phyloP scores from a whole-genome alignment of 257 asterid species.

The Forsythia suspensa region DNA sequence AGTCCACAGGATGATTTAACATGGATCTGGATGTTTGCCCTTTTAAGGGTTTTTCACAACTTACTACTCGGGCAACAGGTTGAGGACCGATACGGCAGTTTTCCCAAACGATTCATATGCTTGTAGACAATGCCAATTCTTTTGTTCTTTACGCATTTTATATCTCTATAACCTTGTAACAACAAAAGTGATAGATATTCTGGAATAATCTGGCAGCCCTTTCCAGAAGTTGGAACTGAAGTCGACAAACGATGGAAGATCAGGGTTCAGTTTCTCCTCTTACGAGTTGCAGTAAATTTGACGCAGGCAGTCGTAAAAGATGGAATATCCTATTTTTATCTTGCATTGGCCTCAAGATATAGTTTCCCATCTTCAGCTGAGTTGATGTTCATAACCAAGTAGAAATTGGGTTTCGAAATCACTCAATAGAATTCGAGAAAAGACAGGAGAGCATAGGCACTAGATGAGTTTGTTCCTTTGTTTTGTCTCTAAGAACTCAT shows the following conservation, averaged over 20 bases:
- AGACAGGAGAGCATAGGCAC: neutral
- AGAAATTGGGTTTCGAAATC: slow-evolving; percentile 3
- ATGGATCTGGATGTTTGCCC: neutral
- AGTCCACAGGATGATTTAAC: neutral
- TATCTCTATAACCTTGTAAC: neutral
- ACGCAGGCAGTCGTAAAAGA: neutral
- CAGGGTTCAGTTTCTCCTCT: slow-evolving; percentile 82
- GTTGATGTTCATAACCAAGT: neutral
- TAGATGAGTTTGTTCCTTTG: neutral
- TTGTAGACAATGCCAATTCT: neutral
- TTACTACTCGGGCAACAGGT: neutral
- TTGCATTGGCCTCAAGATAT: neutral
- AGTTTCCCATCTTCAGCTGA: neutral
- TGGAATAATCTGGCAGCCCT: slow-evolving; percentile 58
- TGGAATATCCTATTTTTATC: neutral
- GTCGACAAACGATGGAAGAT: slow-evolving; percentile 76
- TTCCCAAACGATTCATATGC: neutral
- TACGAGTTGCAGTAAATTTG: slow-evolving; percentile 73
- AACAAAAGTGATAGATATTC: slow-evolving; percentile 13
- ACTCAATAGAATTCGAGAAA: slow-evolving; percentile 1
- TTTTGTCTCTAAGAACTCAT: neutral
- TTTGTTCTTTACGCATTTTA: neutral
- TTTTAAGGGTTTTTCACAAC: neutral
- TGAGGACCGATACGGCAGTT: neutral
- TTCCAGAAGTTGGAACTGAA: slow-evolving; percentile 90